phyloP scores from a whole-genome alignment of 768 basidiomycete species.

The Lentinula lateritia region DNA sequence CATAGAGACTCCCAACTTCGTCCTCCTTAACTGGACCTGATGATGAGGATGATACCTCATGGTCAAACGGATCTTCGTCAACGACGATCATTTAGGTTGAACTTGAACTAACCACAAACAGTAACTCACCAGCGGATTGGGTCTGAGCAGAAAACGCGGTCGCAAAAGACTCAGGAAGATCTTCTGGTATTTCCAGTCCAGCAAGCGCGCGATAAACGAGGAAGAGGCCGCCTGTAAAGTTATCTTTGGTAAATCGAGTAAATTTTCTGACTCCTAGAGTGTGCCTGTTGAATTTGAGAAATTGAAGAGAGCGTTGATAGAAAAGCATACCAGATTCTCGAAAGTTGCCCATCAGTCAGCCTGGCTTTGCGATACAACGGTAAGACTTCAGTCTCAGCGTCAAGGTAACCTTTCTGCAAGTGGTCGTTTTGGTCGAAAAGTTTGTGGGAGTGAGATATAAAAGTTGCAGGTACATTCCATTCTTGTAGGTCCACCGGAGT shows the following conservation, averaged over 20 bases:
- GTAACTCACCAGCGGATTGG: neutral
- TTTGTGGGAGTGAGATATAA: neutral
- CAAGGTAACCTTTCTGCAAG: neutral
- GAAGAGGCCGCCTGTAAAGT: constrained; percentile 8
- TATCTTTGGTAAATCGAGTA: constrained; percentile 3
- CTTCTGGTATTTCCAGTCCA: constrained; percentile 6
- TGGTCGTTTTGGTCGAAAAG: neutral
- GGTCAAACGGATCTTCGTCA: neutral
- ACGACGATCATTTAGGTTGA: neutral
- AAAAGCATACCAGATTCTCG: constrained; percentile 4
- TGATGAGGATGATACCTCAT: neutral
- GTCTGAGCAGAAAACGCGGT: neutral
- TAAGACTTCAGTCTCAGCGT: neutral
- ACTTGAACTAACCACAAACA: neutral
- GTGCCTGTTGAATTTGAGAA: neutral
- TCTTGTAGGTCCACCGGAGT: neutral
- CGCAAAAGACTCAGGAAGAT: constrained; percentile 2
- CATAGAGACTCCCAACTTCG: constrained; percentile 1
- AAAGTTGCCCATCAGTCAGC: constrained; percentile 3
- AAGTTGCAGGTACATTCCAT: neutral
- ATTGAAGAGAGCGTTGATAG: neutral
- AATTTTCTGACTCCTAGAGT: neutral
- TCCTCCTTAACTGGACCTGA: neutral
- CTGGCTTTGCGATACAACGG: constrained; percentile 2
- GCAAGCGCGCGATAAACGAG: constrained; percentile 8